Conservation (phyloP, 768 basidiomycete genomes). For the Suillus alpinus region DNA sequence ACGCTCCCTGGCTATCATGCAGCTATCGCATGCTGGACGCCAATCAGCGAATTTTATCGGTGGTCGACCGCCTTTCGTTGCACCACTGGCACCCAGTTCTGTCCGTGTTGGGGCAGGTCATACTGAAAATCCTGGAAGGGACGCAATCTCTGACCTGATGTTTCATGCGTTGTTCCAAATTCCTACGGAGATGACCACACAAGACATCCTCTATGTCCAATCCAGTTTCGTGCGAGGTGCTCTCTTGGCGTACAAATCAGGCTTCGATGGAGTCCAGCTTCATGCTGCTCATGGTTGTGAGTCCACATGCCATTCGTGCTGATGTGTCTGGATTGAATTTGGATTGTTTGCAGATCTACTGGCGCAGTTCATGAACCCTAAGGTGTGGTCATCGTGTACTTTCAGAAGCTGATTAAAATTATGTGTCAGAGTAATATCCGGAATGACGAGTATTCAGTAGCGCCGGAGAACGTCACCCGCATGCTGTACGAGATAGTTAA, state of each 20-base stretch:
- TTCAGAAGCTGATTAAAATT: slow-evolving; percentile 17
- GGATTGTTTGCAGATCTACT: slow-evolving; percentile 57
- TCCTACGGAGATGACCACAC: slow-evolving; percentile 54
- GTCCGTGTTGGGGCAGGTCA: slow-evolving; percentile 41
- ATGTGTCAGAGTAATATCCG: slow-evolving; percentile 47
- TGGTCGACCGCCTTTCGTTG: slow-evolving; percentile 56
- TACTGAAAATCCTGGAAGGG: slow-evolving; percentile 7
- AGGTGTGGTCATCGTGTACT: slow-evolving; percentile 37
- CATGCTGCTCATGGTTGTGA: slow-evolving; percentile 86
- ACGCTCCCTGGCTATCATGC: slow-evolving; percentile 61
- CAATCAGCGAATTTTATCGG: slow-evolving; percentile 77
- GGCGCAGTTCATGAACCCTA: slow-evolving; percentile 73
- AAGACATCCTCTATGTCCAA: slow-evolving; percentile 62
- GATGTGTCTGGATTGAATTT: neutral
- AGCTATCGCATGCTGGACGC: slow-evolving; percentile 79
- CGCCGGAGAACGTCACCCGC: slow-evolving; percentile 43
- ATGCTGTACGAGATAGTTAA: slow-evolving; percentile 55
- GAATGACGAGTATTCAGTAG: slow-evolving; percentile 55
- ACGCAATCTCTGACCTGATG: slow-evolving; percentile 16
- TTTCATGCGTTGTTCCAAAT: slow-evolving; percentile 56
- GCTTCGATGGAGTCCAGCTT: slow-evolving; percentile 85
- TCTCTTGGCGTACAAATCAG: slow-evolving; percentile 55
- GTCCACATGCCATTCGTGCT: slow-evolving; percentile 25
- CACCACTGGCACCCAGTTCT: slow-evolving; percentile 72
- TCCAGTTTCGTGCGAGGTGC: slow-evolving; percentile 68